phyloP scores from a whole-genome alignment of 768 basidiomycete species.

The Tephrocybe sp. region DNA sequence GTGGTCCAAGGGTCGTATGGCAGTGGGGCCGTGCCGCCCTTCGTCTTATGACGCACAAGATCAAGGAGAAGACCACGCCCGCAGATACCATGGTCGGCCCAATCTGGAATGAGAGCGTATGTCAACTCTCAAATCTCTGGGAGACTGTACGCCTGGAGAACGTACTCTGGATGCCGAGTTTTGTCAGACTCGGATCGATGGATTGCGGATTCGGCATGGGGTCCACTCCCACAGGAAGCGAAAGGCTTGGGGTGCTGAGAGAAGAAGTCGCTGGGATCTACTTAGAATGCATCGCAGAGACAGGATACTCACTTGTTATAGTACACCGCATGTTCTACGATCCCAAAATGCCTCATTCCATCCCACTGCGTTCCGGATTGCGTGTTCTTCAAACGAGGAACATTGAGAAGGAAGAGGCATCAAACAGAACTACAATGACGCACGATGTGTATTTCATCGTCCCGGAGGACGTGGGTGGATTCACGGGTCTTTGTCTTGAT shows the following conservation, averaged over 20 bases:
- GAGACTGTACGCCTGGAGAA: not conserved
- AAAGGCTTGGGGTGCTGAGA: slow-evolving; percentile 40
- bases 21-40: slow-evolving; percentile 30
- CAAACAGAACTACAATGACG: not conserved
- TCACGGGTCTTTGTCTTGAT: slow-evolving; percentile 38
- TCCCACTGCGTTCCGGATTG: slow-evolving; percentile 77
- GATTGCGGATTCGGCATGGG: slow-evolving; percentile 48
- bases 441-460: slow-evolving; percentile 61
- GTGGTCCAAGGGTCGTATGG: slow-evolving; percentile 68
- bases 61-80: slow-evolving; percentile 70
- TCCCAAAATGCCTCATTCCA: slow-evolving; percentile 58
- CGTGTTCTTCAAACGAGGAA: slow-evolving; percentile 50
- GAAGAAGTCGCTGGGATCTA: not conserved
- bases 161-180: slow-evolving; percentile 70
- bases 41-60: slow-evolving; percentile 53
- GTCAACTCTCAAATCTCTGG: not conserved
- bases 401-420: not conserved
- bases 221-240: slow-evolving; percentile 45
- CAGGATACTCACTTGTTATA: slow-evolving; percentile 56
- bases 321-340: slow-evolving; percentile 52
- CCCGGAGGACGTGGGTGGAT: slow-evolving; percentile 29
- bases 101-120: slow-evolving; percentile 41
- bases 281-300: not conserved
- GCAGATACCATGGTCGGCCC: slow-evolving; percentile 70
- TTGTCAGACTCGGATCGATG: slow-evolving; percentile 45